Base-by-base conservation (phyloP, 257 asterid genomes). In the Solanum pennellii region DNA sequence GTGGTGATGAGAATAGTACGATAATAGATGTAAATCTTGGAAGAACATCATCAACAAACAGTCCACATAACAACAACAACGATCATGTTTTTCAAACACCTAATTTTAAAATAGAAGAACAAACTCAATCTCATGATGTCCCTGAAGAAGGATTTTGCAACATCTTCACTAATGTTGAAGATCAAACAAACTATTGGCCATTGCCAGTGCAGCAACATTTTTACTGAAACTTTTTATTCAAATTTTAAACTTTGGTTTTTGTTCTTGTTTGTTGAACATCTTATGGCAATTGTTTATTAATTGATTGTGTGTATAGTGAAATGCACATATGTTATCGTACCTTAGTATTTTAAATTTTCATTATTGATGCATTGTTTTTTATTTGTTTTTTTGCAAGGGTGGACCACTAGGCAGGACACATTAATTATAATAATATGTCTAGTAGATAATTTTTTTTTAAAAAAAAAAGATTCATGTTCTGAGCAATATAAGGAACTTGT, bases 131-230 rank as follows among this genome's bases (percentile, higher is more conserved):
- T 13, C 77, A 71, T 71, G n/a, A 49, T 49, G 82, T 88, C 37
- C 18, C 91, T 16, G 93, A 88, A 29, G 98, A 93, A 37, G 90
- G 94, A 62, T 92, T 89, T 73, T 90, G 92, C 89, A 93, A 89
- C 93, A 87, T 94, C 93, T 95, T 94, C 37, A 93, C 90, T 27
- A 90, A 86, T 83, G 87, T 92, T 25, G 98, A 96, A 76, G 98
- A 94, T 68, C 96, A 88, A 83, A 94, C 92, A 25, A 93, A 92
- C 25, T 92, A 92, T 56, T 96, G 98, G 98, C 92, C 95, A 8
- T 95, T 98, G 99, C 88, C 95, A 1, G 95, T 91, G 69, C 96
- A 90, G 56, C 95, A 93, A 69, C 91, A 91, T 73, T 92, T 91
- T 86, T 90, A 91, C 12, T 93, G 82, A 86, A 37, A 31, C 12